Evolutionary conservation across 1,284 basidiomycete genomes (phyloP), one percentile per base, ranked within the genome.

Genomic region (Apiotrichum domesticum): DNA sequence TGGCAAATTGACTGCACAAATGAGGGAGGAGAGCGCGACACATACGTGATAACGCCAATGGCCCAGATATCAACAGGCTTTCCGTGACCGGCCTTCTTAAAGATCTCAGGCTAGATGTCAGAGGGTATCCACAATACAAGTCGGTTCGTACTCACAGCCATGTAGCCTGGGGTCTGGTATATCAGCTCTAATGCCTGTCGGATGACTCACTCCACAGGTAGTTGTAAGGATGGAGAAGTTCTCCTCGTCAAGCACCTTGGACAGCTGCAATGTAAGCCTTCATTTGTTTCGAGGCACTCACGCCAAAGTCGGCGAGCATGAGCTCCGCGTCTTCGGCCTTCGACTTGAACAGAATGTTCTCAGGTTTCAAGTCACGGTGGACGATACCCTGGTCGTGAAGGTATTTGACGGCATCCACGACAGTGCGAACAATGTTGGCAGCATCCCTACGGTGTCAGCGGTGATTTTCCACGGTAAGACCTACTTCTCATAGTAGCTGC

Each of bases 1-100:
- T 15, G 35, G 15, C 8, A n/a, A 21, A 8, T 13, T 32, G n/a
- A 21, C n/a, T 2, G 3, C 10, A 33, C 10, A 41, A 3, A 0
- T 14, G 4, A 29, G 29, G 29, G 29, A 29, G 29, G 29, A 29
- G 29, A 29, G 29, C 29, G 29, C 29, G 29, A 29, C 6, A 63
- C 69, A 33, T 52, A 75, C 72, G 91, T 88, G 75, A 96, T 92
- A 54, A 97, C 93, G 55, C 93, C 93, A 83, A 96, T 93, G 0
- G 93, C 92, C 92, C 92, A 97, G 62, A 98, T 81, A 71, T 97
- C 95, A 33, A 98, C 95, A 0, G 95, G 93, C 77, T 92, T 96
- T 44, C 90, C 86, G 69, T 98, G 94, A 0, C 95, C 95, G 52
- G 85, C 87, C 78, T 95, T 95, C 74, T 87, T 87, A 82, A 98